Conservation (phyloP, 1,284 basidiomycete species). For the Uromyces viciae-fabae region DNA sequence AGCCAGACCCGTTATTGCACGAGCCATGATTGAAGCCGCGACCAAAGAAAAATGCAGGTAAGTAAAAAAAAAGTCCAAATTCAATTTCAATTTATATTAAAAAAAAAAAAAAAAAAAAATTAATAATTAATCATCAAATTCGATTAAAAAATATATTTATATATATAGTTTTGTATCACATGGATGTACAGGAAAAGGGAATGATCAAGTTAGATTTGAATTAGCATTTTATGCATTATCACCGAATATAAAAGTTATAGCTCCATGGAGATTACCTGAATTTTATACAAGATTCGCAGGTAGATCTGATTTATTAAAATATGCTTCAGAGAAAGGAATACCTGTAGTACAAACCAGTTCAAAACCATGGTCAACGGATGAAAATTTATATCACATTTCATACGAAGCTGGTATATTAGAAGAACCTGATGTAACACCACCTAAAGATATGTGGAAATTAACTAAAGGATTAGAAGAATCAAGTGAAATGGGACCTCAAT, state of each 20-base stretch:
- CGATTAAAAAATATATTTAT: too few relatives aligned
- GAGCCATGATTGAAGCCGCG: conserved; percentile 95
- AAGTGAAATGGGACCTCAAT: conserved; percentile 69
- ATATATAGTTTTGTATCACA: conserved; percentile 93
- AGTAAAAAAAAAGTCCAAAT: conserved; percentile 48
- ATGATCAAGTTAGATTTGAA: conserved; percentile 99
- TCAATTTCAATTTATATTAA: not conserved
- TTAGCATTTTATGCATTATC: conserved; percentile 98
- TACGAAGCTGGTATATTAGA: conserved; percentile 99
- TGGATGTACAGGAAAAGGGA: conserved; percentile 98
- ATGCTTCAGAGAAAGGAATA: conserved; percentile 81
- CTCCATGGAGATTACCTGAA: conserved; percentile 92
- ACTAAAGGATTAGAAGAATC: conserved; percentile 79
- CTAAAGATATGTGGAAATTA: conserved; percentile 99
- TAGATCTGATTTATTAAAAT: conserved; percentile 84
- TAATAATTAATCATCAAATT: not conserved
- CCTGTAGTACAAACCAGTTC: conserved; percentile 91
- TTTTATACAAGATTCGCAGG: conserved; percentile 98
- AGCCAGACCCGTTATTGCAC: conserved; percentile 95
- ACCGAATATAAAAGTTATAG: conserved; percentile 97
- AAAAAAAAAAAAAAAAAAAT: not conserved
- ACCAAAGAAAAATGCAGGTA: conserved; percentile 87
- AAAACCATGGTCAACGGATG: conserved; percentile 96
- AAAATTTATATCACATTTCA: conserved; percentile 99
- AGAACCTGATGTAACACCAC: conserved; percentile 90